Conservation (phyloP, 805 yeast species). For the Monosporozyma aquatica region DNA sequence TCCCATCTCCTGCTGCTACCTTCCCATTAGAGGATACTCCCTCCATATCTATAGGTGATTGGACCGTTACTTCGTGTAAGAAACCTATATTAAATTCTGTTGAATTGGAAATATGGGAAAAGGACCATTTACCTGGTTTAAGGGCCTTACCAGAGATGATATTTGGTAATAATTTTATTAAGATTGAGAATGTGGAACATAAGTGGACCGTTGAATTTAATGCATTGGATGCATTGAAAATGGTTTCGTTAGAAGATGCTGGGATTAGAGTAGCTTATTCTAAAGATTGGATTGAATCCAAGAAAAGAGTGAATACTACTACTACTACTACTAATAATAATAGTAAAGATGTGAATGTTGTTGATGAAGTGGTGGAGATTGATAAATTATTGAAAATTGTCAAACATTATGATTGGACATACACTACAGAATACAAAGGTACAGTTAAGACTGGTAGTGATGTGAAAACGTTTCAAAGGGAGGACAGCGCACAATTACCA, state of each 20-base stretch:
- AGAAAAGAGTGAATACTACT: conserved; percentile 29
- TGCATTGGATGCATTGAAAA: conserved; percentile 58
- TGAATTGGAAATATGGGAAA: conserved; percentile 63
- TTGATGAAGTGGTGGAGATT: conserved; percentile 24
- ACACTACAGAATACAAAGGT: conserved; percentile 73
- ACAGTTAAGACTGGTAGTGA: conserved; percentile 30
- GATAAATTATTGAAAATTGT: conserved; percentile 47
- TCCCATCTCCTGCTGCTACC: conserved; percentile 66
- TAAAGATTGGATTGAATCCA: conserved; percentile 59
- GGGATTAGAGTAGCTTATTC: conserved; percentile 78
- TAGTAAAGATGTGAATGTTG: too few species aligned
- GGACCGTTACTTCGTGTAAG: conserved; percentile 68
- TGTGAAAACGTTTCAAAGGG: conserved; percentile 15
- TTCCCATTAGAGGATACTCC: conserved; percentile 59
- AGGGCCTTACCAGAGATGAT: conserved; percentile 93
- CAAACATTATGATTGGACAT: conserved; percentile 95
- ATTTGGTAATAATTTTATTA: conserved; percentile 73
- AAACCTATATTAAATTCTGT: conserved; percentile 66
- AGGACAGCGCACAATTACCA: conserved; percentile 45
- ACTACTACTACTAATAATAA: too few species aligned
- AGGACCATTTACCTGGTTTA: conserved; percentile 45
- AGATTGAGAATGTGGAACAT: conserved; percentile 35
- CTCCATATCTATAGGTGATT: conserved; percentile 55
- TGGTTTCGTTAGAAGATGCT: conserved; percentile 42
- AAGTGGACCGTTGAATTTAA: conserved; percentile 53